These are phyloP conservation scores for Annulohypoxylon truncatum DNA, from an alignment of 2,329 filamentous ascomycete species.

Conservation along the genomic window DNA sequence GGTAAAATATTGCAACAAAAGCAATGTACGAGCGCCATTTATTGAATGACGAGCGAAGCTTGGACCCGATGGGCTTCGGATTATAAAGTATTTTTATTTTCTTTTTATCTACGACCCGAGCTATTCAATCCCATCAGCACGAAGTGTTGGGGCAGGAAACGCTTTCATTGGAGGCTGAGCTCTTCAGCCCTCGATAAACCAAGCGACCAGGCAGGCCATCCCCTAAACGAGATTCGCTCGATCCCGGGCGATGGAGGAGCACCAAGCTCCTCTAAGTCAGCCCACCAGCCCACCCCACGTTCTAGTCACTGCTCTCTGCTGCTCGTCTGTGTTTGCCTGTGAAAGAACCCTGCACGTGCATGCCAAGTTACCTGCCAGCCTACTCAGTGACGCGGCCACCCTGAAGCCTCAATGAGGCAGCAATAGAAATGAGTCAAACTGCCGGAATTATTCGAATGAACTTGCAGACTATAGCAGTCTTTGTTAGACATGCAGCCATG, in stretches of 20 bases:
- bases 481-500: constrained; percentile 16
- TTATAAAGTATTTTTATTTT: constrained; percentile 17
- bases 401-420: constrained; percentile 16
- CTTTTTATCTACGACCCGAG: constrained; percentile 24
- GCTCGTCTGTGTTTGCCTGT: constrained; percentile 7
- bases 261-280: constrained; percentile 31
- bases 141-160: constrained; percentile 7
- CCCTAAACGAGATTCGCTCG: constrained; percentile 32
- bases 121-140: constrained; percentile 14
- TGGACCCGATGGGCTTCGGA: constrained; percentile 15
- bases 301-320: constrained; percentile 11
- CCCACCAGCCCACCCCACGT: constrained; percentile 34
- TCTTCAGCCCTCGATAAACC: constrained; percentile 27
- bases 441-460: constrained; percentile 14
- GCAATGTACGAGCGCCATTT: neutral
- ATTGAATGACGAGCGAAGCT: constrained; percentile 10
- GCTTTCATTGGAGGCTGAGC: constrained; percentile 33
- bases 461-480: constrained; percentile 4
- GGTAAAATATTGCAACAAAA: neutral
- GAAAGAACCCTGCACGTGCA: constrained; percentile 26
- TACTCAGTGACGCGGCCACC: constrained; percentile 39
- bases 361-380: constrained; percentile 19
- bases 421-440: constrained; percentile 35
- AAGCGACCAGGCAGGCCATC: constrained; percentile 3
- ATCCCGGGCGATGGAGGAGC: constrained; percentile 19